Percentiles rank a stretch among this genome's conserved stretches.
Evolutionary conservation across 805 yeast genomes (phyloP).

Genomic region (Limtongozyma cylindracea): DNA sequence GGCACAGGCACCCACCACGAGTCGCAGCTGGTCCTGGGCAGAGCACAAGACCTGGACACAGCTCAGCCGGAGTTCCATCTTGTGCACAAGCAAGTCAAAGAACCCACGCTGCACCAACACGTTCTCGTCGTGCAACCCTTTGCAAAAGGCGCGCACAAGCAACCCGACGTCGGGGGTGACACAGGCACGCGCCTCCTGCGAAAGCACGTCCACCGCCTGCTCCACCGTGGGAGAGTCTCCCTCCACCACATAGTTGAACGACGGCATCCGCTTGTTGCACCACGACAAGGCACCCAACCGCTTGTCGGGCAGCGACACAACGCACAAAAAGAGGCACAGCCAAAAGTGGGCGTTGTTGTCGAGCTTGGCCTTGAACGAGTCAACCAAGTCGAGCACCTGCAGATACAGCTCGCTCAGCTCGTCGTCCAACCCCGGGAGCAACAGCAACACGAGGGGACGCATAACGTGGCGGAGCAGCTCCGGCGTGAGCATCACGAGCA

Average conservation of each 20-base stretch:
- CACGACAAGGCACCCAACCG: conserved; percentile 69
- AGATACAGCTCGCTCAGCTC: conserved; percentile 67
- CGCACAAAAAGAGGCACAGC: conserved; percentile 54
- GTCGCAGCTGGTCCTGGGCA: conserved; percentile 28
- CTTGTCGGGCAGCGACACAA: conserved; percentile 59
- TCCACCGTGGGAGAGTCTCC: conserved; percentile 5
- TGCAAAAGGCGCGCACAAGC: too few relatives aligned
- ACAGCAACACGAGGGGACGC: conserved; percentile 46
- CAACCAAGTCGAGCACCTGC: conserved; percentile 32
- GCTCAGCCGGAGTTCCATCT: conserved; percentile 37
- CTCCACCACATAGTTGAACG: conserved; percentile 9
- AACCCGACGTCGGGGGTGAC: conserved; percentile 62
- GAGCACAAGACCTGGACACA: conserved; percentile 19
- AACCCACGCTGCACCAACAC: conserved; percentile 66
- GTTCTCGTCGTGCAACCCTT: conserved; percentile 22
- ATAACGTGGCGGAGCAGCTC: conserved; percentile 23
- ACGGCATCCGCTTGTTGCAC: conserved; percentile 42
- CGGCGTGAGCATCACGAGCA: conserved; percentile 15
- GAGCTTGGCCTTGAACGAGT: conserved; percentile 25
- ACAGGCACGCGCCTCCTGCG: conserved; percentile 30
- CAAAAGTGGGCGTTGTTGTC: conserved; percentile 59
- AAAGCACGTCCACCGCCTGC: conserved; percentile 6
- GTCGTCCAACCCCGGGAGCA: conserved; percentile 80
- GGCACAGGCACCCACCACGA: conserved; percentile 39
- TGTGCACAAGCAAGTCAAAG: conserved; percentile 51